These are phyloP conservation scores for Ascobolus immersus DNA, from an alignment of 495 filamentous ascomycete species.

Conservation along the genomic window DNA sequence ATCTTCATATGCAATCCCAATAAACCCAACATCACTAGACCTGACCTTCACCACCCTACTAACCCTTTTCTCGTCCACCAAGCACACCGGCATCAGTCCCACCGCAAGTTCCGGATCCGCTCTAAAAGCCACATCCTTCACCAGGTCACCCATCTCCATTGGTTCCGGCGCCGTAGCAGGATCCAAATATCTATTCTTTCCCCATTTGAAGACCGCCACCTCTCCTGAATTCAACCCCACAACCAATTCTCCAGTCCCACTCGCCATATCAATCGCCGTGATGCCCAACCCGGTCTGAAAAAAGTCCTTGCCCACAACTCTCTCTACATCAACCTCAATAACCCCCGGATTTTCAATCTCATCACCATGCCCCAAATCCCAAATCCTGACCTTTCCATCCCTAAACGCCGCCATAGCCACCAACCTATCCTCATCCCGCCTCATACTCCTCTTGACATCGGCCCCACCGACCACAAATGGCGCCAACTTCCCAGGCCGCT, in stretches of 20 bases:
- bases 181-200: conserved; percentile 36
- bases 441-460: conserved; percentile 36
- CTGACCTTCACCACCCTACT: conserved; percentile 52
- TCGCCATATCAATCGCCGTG: conserved; percentile 45
- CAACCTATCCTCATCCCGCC: conserved; percentile 55
- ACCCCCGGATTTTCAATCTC: conserved; percentile 69
- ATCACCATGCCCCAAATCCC: conserved; percentile 74
- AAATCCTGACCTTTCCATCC: conserved; percentile 65
- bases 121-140: conserved; percentile 48
- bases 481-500: conserved; percentile 47
- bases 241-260: conserved; percentile 57
- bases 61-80: conserved; percentile 56
- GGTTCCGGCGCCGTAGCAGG: conserved; percentile 7
- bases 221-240: conserved; percentile 61
- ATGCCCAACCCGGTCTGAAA: conserved; percentile 31
- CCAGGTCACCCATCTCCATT: conserved; percentile 2
- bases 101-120: conserved; percentile 58
- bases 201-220: conserved; percentile 71
- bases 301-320: conserved; percentile 61
- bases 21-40: conserved; percentile 83
- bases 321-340: conserved; percentile 61
- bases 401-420: conserved; percentile 60
- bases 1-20: conserved; percentile 58
- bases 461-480: conserved; percentile 51
- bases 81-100: conserved; percentile 55